Evolutionary conservation across 441 rosid species (phyloP), one percentile per base, ranked within the genome.

Genomic region (Mallotus repandus): DNA sequence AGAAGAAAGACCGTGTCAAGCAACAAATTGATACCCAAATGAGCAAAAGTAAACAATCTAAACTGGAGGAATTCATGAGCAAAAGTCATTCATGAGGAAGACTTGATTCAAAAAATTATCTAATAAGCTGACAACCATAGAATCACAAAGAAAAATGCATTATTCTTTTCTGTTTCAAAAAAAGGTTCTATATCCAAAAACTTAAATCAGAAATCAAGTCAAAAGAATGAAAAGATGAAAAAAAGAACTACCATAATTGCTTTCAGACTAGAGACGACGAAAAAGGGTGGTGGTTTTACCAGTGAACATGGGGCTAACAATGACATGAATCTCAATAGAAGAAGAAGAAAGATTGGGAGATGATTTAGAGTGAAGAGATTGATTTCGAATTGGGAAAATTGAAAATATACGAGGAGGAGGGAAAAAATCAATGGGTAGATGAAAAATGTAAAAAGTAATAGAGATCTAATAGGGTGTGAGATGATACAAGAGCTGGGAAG

Each of bases 211-310:
- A 68, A 52, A 59, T 50, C 65, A 66, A 45, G n/a, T 48, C 52
- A 50, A 53, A 61, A 13, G 25, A 9, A 54, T 70, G 4, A 11
- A 3, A 66, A 21, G n/a, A 35, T 76, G 50, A 25, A 32, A 7
- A 68, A 56, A 13, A 62, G 6, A 38, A 70, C 98, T 94, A 86
- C 82, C 84, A 53, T 72, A 75, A 55, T 69, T 67, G 69, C 76
- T 86, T 76, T 90, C 95, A 5, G 84, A 49, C 46, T 86, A 89
- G 66, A 92, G 80, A 45, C 93, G 86, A 32, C 83, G 91, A 21
- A 94, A 92, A 78, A 91, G 89, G 0, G 84, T 78, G 59, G 90
- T 89, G 7, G 98, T 91, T 74, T 89, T 88, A 5, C 89, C 94
- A 57, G 96, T 84, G 68, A 89, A 91, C 91, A 87, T 86, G 16